Base-by-base conservation (phyloP, 1,139 yeast genomes). In the Saccharomyces hybrid region DNA sequence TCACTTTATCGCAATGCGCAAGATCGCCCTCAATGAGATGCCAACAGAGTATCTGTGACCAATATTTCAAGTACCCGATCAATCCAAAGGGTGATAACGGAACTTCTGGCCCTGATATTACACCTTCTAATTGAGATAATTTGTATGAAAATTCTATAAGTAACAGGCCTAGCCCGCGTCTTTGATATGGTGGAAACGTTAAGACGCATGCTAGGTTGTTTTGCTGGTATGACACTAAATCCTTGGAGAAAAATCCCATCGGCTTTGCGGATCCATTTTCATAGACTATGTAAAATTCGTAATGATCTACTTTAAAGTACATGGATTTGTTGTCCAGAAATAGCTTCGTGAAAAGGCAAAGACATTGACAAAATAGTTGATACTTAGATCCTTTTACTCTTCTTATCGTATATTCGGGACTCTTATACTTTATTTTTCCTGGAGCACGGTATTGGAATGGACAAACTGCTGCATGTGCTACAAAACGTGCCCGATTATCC, bases 241-340 rank as follows among this genome's bases (percentile, higher is more conserved):
- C 99, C 62, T 88, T 88, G 25, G 97, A 90, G 65, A 89, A 93
- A 68, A 89, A 93, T 1, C 98, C 99, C 86, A 90, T 82, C 6
- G 95, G 90, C 49, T 75, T 66, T 49, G 62, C 59, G 51, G 68
- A 28, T 27, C 34, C 49, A 9, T 68, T 70, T 41, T 85, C 86
- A 65, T 83, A 91, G 47, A 83, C 74, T 19, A 89, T 77, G 68
- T 84, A 93, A 68, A 89, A 89, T 58, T 88, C 91, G 70, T 87
- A 93, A 53, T 80, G 79, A 47, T 86, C 91, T 7, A 89, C 81
- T 49, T 84, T 80, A 70, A 86, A 93, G 67, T 84, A 89, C 32
- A 91, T 86, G 0, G 96, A 87, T 69, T 93, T 93, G 69, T 88
- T 90, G 60, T 90, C 97, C n/a, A 93, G 77, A 64, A 88, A 93